These are phyloP conservation scores for Solanum hybrid DNA, from an alignment of 305 asterid species.

Conservation along the genomic window DNA sequence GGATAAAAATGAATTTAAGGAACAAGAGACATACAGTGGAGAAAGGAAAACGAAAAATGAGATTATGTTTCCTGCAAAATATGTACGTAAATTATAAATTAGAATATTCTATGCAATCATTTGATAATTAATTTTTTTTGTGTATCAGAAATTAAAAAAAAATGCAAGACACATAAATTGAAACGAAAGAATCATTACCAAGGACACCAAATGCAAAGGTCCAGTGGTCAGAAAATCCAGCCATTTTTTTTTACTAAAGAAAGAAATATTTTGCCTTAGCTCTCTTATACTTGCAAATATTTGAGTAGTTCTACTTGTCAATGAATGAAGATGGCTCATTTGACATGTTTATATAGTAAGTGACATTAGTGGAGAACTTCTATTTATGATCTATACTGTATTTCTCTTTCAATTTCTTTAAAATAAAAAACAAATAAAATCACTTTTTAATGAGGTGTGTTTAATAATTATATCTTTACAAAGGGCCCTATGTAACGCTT, in stretches of 20 bases:
- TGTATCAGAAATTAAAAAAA: too few species aligned
- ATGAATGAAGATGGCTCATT: neutral
- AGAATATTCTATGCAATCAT: neutral
- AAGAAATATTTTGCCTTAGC: neutral
- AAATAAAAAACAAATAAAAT: neutral
- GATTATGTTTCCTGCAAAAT: conserved; percentile 2
- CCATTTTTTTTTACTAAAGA: neutral
- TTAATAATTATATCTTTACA: conserved; percentile 30
- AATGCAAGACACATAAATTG: neutral
- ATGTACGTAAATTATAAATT: neutral
- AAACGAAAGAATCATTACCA: neutral
- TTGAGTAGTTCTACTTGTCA: neutral
- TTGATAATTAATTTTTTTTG: neutral
- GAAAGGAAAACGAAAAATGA: conserved; percentile 4
- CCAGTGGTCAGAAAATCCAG: conserved; percentile 1
- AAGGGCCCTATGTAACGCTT: neutral
- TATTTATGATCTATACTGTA: neutral
- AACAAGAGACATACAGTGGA: conserved; percentile 10
- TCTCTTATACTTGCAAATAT: neutral
- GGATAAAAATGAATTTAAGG: neutral
- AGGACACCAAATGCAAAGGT: conserved; percentile 6
- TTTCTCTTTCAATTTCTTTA: neutral
- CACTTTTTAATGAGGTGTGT: neutral
- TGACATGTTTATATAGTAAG: neutral
- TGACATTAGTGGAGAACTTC: neutral